A percentile compares a stretch with the other conserved stretches of the same genome.
Conservation (phyloP, 441 rosid species). For the Theobroma grandiflorum region DNA sequence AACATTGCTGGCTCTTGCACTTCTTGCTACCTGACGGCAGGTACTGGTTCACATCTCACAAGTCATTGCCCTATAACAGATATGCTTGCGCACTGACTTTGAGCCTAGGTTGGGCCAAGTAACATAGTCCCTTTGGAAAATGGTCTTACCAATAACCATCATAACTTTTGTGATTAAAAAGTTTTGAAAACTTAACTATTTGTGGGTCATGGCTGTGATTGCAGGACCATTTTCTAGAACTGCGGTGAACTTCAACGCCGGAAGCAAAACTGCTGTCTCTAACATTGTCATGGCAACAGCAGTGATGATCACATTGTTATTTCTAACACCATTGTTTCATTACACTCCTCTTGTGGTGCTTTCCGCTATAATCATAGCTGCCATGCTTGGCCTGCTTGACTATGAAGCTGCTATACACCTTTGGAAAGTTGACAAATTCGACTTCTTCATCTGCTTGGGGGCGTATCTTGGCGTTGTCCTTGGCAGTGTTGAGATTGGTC, state of each 20-base stretch:
- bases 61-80: not conserved
- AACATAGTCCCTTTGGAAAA: not conserved
- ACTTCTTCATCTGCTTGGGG: slow-evolving; percentile 54
- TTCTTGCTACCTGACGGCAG: slow-evolving; percentile 65
- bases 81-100: not conserved
- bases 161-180: not conserved
- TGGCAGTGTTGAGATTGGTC: slow-evolving; percentile 57
- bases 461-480: slow-evolving; percentile 59
- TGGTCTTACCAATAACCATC: not conserved
- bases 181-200: not conserved
- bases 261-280: slow-evolving; percentile 59
- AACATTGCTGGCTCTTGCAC: slow-evolving; percentile 68
- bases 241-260: slow-evolving; percentile 65
- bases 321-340: slow-evolving; percentile 59
- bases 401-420: slow-evolving; percentile 60
- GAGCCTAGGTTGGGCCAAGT: not conserved
- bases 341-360: slow-evolving; percentile 67
- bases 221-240: slow-evolving; percentile 66
- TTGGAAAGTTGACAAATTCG: slow-evolving; percentile 59
- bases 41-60: slow-evolving; percentile 24
- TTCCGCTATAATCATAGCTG: slow-evolving; percentile 52
- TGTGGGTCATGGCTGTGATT: not conserved
- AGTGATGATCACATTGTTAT: slow-evolving; percentile 53
- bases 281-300: slow-evolving; percentile 65
- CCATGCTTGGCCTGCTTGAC: slow-evolving; percentile 66